phyloP scores from a whole-genome alignment of 805 yeast species.

The Candida peoriensis region DNA sequence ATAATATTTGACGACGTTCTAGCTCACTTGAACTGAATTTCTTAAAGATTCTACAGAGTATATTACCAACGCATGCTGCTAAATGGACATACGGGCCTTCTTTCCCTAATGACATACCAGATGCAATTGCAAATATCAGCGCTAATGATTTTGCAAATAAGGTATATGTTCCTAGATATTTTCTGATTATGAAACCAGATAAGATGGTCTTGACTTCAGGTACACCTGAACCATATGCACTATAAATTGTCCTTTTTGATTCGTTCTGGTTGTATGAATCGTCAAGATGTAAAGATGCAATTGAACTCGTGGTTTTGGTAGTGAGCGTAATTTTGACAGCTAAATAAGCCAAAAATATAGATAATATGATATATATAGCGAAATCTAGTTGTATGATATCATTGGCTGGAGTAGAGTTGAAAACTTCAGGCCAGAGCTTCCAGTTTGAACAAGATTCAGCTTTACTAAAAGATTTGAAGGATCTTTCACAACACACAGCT shows the following conservation, averaged over 20 bases:
- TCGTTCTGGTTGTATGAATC: neutral
- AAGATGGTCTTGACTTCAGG: conserved; percentile 58
- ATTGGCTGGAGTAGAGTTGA: neutral
- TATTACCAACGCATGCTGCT: conserved; percentile 54
- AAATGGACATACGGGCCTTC: conserved; percentile 62
- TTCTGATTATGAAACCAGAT: conserved; percentile 52
- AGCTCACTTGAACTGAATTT: conserved; percentile 43
- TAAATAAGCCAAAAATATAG: conserved; percentile 37
- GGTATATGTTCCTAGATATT: conserved; percentile 48
- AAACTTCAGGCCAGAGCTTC: conserved; percentile 38
- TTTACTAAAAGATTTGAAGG: conserved; percentile 9
- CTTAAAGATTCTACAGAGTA: conserved; percentile 41
- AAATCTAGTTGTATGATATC: conserved; percentile 24
- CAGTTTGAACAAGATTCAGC: conserved; percentile 32
- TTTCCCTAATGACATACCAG: conserved; percentile 54
- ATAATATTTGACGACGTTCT: conserved; percentile 45
- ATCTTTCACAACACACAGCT: conserved; percentile 34
- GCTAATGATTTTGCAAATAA: conserved; percentile 43
- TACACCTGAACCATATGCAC: conserved; percentile 57
- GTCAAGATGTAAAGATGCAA: conserved; percentile 7
- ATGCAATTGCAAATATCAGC: conserved; percentile 47
- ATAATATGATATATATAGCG: conserved; percentile 31
- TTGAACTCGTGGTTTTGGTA: conserved; percentile 36
- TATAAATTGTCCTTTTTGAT: conserved; percentile 30
- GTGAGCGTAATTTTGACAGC: conserved; percentile 42